Evolutionary conservation across 441 rosid species (phyloP).

Genomic region (Kokia cookei): DNA sequence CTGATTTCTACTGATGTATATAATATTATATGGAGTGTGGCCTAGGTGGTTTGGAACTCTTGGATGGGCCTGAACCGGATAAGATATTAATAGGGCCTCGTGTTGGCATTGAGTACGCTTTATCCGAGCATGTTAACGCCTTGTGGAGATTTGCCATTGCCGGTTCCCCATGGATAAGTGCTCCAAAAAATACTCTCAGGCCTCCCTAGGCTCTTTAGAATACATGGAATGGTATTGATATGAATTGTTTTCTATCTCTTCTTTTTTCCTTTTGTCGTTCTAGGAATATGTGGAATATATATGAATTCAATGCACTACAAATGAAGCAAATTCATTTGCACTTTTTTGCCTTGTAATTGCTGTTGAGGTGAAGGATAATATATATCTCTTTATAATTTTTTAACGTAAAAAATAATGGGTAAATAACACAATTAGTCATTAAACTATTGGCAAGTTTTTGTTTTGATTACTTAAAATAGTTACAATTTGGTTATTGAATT

Average conservation of each 20-base stretch:
- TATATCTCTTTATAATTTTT: too few relatives aligned
- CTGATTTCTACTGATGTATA: not conserved
- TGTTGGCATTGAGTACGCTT: slow-evolving; percentile 85
- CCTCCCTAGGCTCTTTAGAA: slow-evolving; percentile 25
- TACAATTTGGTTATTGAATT: too few relatives aligned
- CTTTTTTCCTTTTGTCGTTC: not conserved
- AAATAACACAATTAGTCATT: too few relatives aligned
- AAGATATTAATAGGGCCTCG: slow-evolving; percentile 71
- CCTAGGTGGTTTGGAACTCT: slow-evolving; percentile 79
- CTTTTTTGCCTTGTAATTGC: not conserved
- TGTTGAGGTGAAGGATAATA: too few relatives aligned
- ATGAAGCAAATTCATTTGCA: not conserved
- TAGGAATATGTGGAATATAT: not conserved
- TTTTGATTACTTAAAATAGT: too few relatives aligned
- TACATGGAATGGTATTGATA: not conserved
- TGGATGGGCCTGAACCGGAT: slow-evolving; percentile 77
- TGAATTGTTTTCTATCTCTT: not conserved
- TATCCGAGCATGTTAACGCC: slow-evolving; percentile 65
- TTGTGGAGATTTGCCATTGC: slow-evolving; percentile 91
- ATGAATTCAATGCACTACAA: not conserved
- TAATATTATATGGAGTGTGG: not conserved
- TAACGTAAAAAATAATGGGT: too few relatives aligned
- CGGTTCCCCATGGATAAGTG: slow-evolving; percentile 79
- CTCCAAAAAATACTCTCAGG: slow-evolving; percentile 77
- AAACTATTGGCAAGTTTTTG: too few relatives aligned